Evolutionary conservation across 176 grass and related monocot species (phyloP).

Genomic region (Typha latifolia): DNA sequence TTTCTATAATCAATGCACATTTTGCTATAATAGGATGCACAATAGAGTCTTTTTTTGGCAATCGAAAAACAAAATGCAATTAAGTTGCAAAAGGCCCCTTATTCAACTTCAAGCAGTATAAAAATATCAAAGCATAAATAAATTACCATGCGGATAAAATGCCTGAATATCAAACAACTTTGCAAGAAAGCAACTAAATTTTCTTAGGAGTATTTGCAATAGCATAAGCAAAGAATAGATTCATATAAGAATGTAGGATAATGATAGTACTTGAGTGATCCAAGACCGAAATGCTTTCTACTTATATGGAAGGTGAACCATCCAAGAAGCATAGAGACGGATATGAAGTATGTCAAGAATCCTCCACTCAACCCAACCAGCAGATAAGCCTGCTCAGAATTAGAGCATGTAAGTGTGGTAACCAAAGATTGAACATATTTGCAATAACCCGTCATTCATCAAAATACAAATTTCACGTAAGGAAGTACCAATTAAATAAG

Average conservation of each 20-base stretch:
- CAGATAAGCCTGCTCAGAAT: conserved; percentile 49
- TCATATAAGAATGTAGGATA: conserved; percentile 11
- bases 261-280: conserved; percentile 49
- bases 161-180: background rate
- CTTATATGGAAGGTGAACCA: conserved; percentile 40
- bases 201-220: background rate
- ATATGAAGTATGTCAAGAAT: conserved; percentile 84
- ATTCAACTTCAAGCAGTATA: too few species aligned
- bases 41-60: too few species aligned
- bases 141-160: background rate
- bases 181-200: background rate
- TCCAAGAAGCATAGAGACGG: conserved; percentile 75
- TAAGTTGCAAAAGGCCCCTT: too few species aligned
- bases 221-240: conserved; percentile 10
- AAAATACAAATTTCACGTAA: background rate
- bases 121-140: too few species aligned
- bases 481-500: background rate
- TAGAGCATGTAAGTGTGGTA: background rate
- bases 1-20: too few species aligned
- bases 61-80: too few species aligned
- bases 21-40: too few species aligned
- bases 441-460: background rate
- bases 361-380: conserved; percentile 68
- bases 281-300: conserved; percentile 33
- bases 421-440: background rate